phyloP scores from a whole-genome alignment of 148 eudicot genomes.

The Spergularia marina region DNA sequence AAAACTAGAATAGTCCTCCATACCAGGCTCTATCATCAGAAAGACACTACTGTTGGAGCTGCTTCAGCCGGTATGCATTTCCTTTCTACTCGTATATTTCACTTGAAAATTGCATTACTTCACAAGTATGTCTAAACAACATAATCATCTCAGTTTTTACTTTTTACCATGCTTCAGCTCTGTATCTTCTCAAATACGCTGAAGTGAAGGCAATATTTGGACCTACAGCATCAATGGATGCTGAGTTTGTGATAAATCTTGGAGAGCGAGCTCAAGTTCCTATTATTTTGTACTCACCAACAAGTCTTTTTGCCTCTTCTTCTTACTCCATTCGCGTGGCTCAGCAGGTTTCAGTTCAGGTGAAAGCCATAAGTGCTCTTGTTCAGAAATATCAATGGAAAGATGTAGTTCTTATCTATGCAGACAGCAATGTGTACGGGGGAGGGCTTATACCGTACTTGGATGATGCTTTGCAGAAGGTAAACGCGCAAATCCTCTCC shows the following conservation, averaged over 20 bases:
- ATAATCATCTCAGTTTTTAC: no score
- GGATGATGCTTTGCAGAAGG: conserved; percentile 31
- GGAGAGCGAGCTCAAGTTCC: conserved; percentile 42
- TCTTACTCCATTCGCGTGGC: conserved; percentile 33
- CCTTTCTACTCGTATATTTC: not conserved
- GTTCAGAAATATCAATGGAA: conserved; percentile 33
- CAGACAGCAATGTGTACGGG: conserved; percentile 33
- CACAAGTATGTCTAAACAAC: no score
- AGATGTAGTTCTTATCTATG: conserved; percentile 37
- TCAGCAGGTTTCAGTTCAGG: conserved; percentile 32
- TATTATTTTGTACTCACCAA: conserved; percentile 34
- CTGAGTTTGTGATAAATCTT: conserved; percentile 27
- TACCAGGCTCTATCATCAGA: conserved; percentile 21
- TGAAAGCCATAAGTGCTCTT: conserved; percentile 30
- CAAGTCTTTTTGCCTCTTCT: conserved; percentile 31
- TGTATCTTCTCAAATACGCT: conserved; percentile 32
- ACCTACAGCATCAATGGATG: conserved; percentile 31
- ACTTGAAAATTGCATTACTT: no score
- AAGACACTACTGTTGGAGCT: conserved; percentile 21
- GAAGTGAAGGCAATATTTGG: conserved; percentile 45
- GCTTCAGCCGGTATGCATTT: conserved; percentile 37
- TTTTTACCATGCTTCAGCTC: conserved; percentile 23
- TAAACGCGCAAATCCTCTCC: conserved; percentile 27
- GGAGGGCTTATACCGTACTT: conserved; percentile 34
- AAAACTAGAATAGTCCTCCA: conserved; percentile 32